Evolutionary conservation across 768 basidiomycete genomes (phyloP).

Genomic region (Chiua virens): DNA sequence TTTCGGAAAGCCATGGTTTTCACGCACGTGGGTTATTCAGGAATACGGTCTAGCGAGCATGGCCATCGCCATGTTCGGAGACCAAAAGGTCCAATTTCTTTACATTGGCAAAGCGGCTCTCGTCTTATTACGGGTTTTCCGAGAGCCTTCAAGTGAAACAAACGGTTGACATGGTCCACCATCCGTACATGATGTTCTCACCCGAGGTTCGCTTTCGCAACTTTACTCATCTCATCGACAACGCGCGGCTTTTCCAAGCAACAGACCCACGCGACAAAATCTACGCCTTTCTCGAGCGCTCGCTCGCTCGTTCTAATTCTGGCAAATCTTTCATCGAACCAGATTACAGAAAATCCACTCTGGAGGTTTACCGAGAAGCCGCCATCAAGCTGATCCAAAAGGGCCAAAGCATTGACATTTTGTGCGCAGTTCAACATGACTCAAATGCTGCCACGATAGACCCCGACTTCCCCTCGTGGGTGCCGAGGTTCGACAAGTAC

Average conservation of each 20-base stretch:
- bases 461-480: slow-evolving; percentile 6
- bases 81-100: neutral
- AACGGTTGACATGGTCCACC: neutral
- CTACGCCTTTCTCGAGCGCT: slow-evolving; percentile 6
- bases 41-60: slow-evolving; percentile 3
- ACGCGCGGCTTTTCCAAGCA: slow-evolving; percentile 3
- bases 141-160: slow-evolving; percentile 1
- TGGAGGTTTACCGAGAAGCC: slow-evolving; percentile 4
- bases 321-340: neutral
- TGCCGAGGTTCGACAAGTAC: slow-evolving; percentile 5
- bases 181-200: slow-evolving; percentile 3
- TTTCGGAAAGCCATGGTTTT: neutral
- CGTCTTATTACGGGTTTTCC: neutral
- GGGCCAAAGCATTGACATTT: slow-evolving; percentile 2
- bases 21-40: neutral
- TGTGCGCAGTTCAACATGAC: slow-evolving; percentile 1
- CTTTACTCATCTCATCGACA: slow-evolving; percentile 2
- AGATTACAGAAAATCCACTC: slow-evolving; percentile 2
- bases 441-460: neutral
- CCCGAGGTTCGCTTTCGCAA: neutral
- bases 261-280: slow-evolving; percentile 10
- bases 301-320: neutral
- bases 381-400: neutral
- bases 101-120: neutral
- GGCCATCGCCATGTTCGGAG: slow-evolving; percentile 1